These are phyloP conservation scores for Pseudogymnoascus sp. DNA, from an alignment of 2,329 filamentous ascomycete species.

Conservation along the genomic window DNA sequence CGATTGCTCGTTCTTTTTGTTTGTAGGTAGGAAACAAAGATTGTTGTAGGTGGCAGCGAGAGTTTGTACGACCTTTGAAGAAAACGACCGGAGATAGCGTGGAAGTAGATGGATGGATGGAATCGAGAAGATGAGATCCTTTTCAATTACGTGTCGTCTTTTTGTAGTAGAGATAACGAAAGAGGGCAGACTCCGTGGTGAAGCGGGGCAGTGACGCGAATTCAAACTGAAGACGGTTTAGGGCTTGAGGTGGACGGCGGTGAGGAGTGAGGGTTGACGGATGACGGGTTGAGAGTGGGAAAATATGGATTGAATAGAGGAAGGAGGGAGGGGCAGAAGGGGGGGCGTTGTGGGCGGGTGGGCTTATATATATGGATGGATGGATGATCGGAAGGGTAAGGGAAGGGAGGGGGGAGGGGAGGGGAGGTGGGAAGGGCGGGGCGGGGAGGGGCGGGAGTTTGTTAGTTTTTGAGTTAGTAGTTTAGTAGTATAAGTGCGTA, in stretches of 20 bases:
- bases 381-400: neutral
- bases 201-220: too few relatives aligned
- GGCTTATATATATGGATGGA: neutral
- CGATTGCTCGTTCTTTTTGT: neutral
- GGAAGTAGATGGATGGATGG: neutral
- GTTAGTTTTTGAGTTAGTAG: neutral
- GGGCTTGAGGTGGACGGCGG: neutral
- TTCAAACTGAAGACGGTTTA: too few relatives aligned
- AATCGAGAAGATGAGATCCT: too few relatives aligned
- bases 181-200: too few relatives aligned
- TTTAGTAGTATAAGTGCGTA: neutral
- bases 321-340: neutral
- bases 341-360: neutral
- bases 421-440: neutral
- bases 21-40: neutral
- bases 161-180: too few relatives aligned
- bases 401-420: too few relatives aligned
- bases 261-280: neutral
- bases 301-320: neutral
- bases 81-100: neutral
- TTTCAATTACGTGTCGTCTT: too few relatives aligned
- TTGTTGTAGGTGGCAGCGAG: neutral
- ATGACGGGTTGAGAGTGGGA: neutral
- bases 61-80: neutral
- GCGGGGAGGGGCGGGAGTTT: neutral